phyloP scores from a whole-genome alignment of 345 rosid genomes.

The Eucalyptus cloeziana region DNA sequence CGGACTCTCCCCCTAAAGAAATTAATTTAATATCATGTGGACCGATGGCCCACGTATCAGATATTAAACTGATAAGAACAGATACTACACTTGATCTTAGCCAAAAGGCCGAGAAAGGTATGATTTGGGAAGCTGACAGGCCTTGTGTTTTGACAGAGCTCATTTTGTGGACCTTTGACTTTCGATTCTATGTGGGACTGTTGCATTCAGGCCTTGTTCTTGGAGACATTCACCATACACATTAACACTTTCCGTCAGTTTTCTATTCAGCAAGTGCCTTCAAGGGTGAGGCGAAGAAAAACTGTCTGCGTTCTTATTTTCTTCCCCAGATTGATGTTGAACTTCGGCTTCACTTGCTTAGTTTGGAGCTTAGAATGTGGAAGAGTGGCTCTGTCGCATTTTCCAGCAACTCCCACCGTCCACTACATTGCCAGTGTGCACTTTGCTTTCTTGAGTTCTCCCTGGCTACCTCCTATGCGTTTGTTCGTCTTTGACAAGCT shows the following conservation, averaged over 20 bases:
- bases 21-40: constrained; percentile 26
- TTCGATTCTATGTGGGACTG: neutral
- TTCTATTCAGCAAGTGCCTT: neutral
- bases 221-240: neutral
- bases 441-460: neutral
- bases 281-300: neutral
- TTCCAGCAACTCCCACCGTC: neutral
- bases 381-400: neutral
- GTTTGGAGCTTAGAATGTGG: neutral
- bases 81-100: constrained; percentile 60
- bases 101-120: constrained; percentile 67
- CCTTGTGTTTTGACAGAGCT: neutral
- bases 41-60: constrained; percentile 23
- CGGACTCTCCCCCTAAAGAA: neutral
- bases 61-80: constrained; percentile 54
- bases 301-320: neutral
- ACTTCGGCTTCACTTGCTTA: neutral
- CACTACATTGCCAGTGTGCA: neutral
- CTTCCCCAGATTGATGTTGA: neutral
- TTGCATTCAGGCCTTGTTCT: neutral
- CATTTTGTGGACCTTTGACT: neutral
- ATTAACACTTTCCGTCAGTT: neutral
- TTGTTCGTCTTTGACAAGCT: neutral
- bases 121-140: neutral
- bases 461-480: accelerated